A percentile compares a stretch with the other conserved stretches of the same genome.
Evolutionary conservation across 2,329 filamentous ascomycete species (phyloP).

Genomic region (Periconia digitata): DNA sequence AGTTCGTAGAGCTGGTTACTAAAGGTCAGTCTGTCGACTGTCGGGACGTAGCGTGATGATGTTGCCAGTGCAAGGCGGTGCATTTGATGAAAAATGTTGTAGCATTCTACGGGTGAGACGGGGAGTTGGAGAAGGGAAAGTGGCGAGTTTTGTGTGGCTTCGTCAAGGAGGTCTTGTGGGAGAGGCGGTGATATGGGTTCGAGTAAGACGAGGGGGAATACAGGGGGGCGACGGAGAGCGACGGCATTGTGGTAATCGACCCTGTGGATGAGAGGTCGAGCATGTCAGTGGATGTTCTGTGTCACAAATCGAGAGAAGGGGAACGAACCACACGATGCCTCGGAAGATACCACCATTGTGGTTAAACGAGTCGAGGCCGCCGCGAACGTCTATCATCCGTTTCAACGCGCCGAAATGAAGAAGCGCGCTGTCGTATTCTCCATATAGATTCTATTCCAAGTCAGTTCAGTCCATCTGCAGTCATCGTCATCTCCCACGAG

Average conservation of each 20-base stretch:
- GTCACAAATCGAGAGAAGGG: neutral
- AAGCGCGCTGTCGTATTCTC: constrained; percentile 26
- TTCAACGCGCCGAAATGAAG: constrained; percentile 22
- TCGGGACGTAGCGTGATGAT: constrained; percentile 16
- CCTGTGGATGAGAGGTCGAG: constrained; percentile 11
- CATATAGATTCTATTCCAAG: constrained; percentile 21
- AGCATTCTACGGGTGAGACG: constrained; percentile 20
- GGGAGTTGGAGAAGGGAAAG: constrained; percentile 26
- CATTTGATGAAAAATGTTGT: constrained; percentile 29
- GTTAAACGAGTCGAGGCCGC: constrained; percentile 23
- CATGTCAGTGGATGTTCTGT: neutral
- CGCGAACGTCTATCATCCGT: constrained; percentile 24
- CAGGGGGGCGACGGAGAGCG: constrained; percentile 20
- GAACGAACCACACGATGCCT: constrained; percentile 26
- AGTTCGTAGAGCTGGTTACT: constrained; percentile 26
- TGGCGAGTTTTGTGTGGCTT: constrained; percentile 23
- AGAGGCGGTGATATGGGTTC: constrained; percentile 18
- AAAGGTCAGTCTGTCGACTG: constrained; percentile 15
- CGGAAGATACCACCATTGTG: constrained; percentile 26
- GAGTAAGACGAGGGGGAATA: constrained; percentile 19
- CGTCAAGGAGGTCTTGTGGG: constrained; percentile 20
- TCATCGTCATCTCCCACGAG: too few relatives aligned
- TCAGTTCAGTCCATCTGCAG: neutral
- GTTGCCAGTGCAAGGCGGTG: constrained; percentile 24
- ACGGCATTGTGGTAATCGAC: constrained; percentile 28